Percentiles rank a stretch among this genome's conserved stretches.
These are phyloP conservation scores for Colletotrichum paranaense DNA, from an alignment of 2,329 filamentous ascomycete genomes.

Conservation along the genomic window DNA sequence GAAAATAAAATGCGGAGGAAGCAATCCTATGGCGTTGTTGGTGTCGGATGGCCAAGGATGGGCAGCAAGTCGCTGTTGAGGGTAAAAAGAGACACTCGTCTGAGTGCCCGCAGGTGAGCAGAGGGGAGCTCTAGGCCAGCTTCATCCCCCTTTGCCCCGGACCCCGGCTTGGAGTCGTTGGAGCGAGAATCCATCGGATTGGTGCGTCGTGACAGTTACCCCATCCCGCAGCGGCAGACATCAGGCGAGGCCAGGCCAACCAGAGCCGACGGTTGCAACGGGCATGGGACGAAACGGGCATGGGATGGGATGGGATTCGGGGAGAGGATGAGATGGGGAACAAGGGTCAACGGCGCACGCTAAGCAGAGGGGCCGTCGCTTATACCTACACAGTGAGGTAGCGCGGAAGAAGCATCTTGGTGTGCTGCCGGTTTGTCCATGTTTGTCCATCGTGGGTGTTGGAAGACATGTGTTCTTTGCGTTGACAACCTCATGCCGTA, in stretches of 20 bases:
- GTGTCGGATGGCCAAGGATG: slow-evolving; percentile 5
- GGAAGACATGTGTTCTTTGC: not conserved
- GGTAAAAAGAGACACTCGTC: no score
- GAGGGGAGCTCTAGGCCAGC: slow-evolving; percentile 1
- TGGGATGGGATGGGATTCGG: slow-evolving; percentile 25
- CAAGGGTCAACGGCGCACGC: slow-evolving; percentile 16
- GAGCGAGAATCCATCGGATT: not conserved
- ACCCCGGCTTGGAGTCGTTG: slow-evolving; percentile 6
- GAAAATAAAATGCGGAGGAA: slow-evolving; percentile 29
- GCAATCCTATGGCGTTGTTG: slow-evolving; percentile 4
- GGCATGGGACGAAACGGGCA: slow-evolving; percentile 32
- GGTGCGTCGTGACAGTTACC: slow-evolving; percentile 19
- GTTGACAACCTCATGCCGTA: not conserved
- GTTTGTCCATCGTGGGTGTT: not conserved
- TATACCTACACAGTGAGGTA: not conserved
- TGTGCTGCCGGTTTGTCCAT: not conserved
- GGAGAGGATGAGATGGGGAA: slow-evolving; percentile 10
- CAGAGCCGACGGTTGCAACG: slow-evolving; percentile 24
- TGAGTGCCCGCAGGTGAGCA: not conserved
- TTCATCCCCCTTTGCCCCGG: slow-evolving; percentile 18
- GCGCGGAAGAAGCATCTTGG: not conserved
- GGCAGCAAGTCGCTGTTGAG: not conserved
- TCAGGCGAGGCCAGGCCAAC: slow-evolving; percentile 22
- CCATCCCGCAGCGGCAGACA: slow-evolving; percentile 2
- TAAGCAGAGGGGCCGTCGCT: slow-evolving; percentile 13